Base-by-base conservation (phyloP, 116 monocot genomes). In the Cymodocea nodosa region DNA sequence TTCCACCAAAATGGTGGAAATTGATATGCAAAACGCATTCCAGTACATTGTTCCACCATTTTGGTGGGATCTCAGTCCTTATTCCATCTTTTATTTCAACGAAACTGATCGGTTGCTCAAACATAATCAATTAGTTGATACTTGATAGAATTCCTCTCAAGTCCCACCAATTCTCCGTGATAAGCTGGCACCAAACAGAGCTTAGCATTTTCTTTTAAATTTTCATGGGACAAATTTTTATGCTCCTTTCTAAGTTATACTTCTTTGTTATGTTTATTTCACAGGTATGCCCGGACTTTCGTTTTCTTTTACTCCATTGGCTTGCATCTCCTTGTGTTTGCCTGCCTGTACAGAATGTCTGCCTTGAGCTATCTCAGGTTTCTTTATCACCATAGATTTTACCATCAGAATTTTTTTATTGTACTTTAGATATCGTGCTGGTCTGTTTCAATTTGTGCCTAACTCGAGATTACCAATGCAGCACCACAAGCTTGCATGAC, bases 241-340 rank as follows among this genome's bases (percentile, higher is more conserved):
- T 10, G 9, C 12, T 44, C 44, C 44, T 54, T 54, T 54, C 17
- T 54, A 5, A 17, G 16, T 20, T 18, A 6, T 65, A 22, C 23
- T 50, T 65, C 23, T 51, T 4, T 15, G 12, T 30, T 30, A 30
- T 30, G 12, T 51, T 50, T 36, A 67, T 54, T 58, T 60, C 20
- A 34, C 74, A 95, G 95, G 65, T 90, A 90, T 56, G 95, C 90
- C 11, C 79, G 95, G 15, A 90, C 95, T 0, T 95, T 95, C 65
- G 70, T 95, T 24, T 95, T 95, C 81, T 95, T 95, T 66, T 95
- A 95, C 73, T 90, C 87, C 6, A 95, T 95, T 15, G 95, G 95
- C 1, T 65, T 95, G 71, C 95, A 95, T 77, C 90, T 90, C 57
- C 90, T 95, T 60, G 95, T 95, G 9, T 95, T 95, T 57, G 83